phyloP scores from a whole-genome alignment of 1,284 basidiomycete genomes.

The Thelephora terrestris region DNA sequence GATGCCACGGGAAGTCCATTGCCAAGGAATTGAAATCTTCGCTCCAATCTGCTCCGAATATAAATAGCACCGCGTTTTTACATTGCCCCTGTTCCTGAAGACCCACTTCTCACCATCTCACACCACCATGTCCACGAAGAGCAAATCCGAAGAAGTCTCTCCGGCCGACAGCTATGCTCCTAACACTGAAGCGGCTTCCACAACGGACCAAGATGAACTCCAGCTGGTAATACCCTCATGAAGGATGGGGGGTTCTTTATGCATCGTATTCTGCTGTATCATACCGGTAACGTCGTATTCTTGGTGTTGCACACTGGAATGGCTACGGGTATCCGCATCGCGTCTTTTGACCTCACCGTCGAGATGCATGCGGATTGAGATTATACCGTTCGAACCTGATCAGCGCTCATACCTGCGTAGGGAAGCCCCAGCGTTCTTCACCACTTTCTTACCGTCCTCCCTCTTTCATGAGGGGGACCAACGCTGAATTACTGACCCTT shows the following conservation, averaged over 20 bases:
- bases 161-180: not conserved
- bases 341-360: constrained; percentile 18
- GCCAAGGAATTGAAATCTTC: no score
- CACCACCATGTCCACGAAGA: constrained; percentile 9
- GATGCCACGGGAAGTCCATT: no score
- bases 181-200: constrained; percentile 18
- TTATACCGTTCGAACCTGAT: constrained; percentile 92
- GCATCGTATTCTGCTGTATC: constrained; percentile 23
- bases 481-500: constrained; percentile 38
- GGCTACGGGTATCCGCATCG: constrained; percentile 80
- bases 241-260: constrained; percentile 20
- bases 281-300: constrained; percentile 62
- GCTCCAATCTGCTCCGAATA: no score
- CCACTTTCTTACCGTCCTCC: constrained; percentile 31
- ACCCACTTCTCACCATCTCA: not conserved
- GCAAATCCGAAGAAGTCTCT: constrained; percentile 3
- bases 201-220: constrained; percentile 42
- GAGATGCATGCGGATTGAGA: constrained; percentile 63
- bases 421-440: constrained; percentile 69
- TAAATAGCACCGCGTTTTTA: constrained; percentile 2
- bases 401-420: constrained; percentile 93
- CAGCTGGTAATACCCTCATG: constrained; percentile 47
- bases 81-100: constrained; percentile 1
- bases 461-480: constrained; percentile 24
- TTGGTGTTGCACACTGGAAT: constrained; percentile 54